Percentiles rank a stretch among this genome's conserved stretches.
These are phyloP conservation scores for Suillus lakei DNA, from an alignment of 768 basidiomycete species.

Conservation along the genomic window DNA sequence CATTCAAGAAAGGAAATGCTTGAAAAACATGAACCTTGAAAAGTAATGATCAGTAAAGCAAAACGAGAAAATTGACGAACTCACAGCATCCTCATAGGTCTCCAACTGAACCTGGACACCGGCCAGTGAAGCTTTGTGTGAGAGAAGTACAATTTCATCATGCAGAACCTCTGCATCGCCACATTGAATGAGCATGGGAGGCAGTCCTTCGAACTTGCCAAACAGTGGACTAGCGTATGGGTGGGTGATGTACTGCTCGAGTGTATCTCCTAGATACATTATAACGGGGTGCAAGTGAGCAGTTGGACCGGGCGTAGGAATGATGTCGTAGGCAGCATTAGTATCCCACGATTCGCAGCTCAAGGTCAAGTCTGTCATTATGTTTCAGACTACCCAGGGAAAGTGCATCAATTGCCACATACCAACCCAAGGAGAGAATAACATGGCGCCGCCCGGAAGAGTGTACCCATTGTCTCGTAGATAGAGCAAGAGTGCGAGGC, in stretches of 20 bases:
- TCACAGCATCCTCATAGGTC: conserved; percentile 87
- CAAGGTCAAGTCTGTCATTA: conserved; percentile 80
- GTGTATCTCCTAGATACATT: conserved; percentile 87
- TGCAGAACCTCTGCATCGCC: conserved; percentile 96
- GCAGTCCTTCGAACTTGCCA: conserved; percentile 84
- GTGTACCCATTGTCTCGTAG: conserved; percentile 90
- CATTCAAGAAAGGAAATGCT: conserved; percentile 77
- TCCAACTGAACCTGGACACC: conserved; percentile 90
- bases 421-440: conserved; percentile 98
- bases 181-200: conserved; percentile 88
- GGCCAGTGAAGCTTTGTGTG: conserved; percentile 88
- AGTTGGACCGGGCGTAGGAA: conserved; percentile 69
- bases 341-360: conserved; percentile 99
- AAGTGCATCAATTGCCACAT: conserved; percentile 38
- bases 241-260: conserved; percentile 87
- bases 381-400: conserved; percentile 13
- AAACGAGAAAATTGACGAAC: conserved; percentile 23
- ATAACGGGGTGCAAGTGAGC: conserved; percentile 93
- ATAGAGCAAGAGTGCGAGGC: conserved; percentile 89
- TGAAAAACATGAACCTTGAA: conserved; percentile 89
- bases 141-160: conserved; percentile 89
- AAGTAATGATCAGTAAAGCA: conserved; percentile 4
- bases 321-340: conserved; percentile 85
- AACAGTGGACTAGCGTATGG: conserved; percentile 97
- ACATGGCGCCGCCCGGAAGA: conserved; percentile 81